phyloP scores from a whole-genome alignment of 108 stramenopile species.

The Skeletonema costatum region DNA sequence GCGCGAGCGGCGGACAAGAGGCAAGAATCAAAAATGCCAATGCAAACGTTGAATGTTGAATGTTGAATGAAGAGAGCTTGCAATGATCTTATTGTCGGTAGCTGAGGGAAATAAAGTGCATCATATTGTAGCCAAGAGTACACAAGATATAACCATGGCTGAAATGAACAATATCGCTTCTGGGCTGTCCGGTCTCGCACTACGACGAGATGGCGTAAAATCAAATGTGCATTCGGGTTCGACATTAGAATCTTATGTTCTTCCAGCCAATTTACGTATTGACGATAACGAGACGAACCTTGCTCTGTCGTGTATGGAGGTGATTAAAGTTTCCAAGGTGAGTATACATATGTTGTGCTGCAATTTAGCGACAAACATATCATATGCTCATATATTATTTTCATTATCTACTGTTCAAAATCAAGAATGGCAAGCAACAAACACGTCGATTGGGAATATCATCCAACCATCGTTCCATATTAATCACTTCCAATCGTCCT shows the following conservation, averaged over 20 bases:
- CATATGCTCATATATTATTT: slow-evolving; percentile 1
- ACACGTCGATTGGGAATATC: slow-evolving; percentile 68
- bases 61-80: no score
- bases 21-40: no score
- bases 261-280: slow-evolving; percentile 25
- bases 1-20: no score
- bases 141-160: not conserved
- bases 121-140: not conserved
- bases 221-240: slow-evolving; percentile 23
- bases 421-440: slow-evolving; percentile 73
- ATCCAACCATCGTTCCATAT: slow-evolving; percentile 61
- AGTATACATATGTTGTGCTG: slow-evolving; percentile 7
- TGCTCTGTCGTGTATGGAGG: slow-evolving; percentile 43
- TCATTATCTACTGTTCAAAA: not conserved
- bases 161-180: not conserved
- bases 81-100: no score
- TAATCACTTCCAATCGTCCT: slow-evolving; percentile 64
- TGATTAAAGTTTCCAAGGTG: slow-evolving; percentile 81
- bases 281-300: slow-evolving; percentile 9
- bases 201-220: not conserved
- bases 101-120: no score
- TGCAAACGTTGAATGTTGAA: no score
- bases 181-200: not conserved
- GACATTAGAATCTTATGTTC: slow-evolving; percentile 32
- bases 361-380: not conserved